These are phyloP conservation scores for Geotrichum cucujoidarum DNA, from an alignment of 1,139 yeast genomes.

Conservation along the genomic window DNA sequence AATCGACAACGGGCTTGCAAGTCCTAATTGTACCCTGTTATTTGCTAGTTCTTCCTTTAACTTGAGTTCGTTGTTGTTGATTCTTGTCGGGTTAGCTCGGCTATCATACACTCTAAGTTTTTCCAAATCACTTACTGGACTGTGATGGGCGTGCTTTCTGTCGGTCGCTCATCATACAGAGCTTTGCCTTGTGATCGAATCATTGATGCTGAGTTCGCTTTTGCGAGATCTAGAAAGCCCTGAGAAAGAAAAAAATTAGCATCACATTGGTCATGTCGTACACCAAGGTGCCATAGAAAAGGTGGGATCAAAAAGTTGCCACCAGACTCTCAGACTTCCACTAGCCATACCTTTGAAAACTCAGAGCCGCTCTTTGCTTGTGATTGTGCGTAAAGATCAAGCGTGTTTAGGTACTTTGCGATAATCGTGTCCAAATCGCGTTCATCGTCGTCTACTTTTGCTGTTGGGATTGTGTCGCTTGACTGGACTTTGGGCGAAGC, in stretches of 20 bases:
- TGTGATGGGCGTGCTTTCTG: conserved; percentile 11
- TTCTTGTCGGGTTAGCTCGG: not conserved
- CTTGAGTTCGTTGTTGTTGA: not conserved
- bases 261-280: not conserved
- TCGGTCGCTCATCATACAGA: conserved; percentile 14
- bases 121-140: conserved; percentile 11
- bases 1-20: conserved; percentile 7
- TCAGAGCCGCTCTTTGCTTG: conserved; percentile 8
- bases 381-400: conserved; percentile 11
- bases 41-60: not conserved
- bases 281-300: too few species aligned
- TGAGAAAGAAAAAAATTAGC: not conserved
- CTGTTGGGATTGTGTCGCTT: not conserved
- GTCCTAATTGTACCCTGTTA: conserved; percentile 9
- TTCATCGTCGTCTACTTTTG: not conserved
- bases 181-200: conserved; percentile 5
- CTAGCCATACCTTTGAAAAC: conserved; percentile 11
- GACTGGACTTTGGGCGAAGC: not conserved
- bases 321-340: too few species aligned
- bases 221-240: conserved; percentile 17
- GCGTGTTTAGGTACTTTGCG: conserved; percentile 5
- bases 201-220: conserved; percentile 14
- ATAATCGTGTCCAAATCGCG: conserved; percentile 11
- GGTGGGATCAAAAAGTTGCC: too few species aligned
- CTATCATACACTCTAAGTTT: not conserved